Evolutionary conservation across 2,329 filamentous ascomycete genomes (phyloP), one percentile per base, ranked within the genome.

Genomic region (Aureobasidium sp.): DNA sequence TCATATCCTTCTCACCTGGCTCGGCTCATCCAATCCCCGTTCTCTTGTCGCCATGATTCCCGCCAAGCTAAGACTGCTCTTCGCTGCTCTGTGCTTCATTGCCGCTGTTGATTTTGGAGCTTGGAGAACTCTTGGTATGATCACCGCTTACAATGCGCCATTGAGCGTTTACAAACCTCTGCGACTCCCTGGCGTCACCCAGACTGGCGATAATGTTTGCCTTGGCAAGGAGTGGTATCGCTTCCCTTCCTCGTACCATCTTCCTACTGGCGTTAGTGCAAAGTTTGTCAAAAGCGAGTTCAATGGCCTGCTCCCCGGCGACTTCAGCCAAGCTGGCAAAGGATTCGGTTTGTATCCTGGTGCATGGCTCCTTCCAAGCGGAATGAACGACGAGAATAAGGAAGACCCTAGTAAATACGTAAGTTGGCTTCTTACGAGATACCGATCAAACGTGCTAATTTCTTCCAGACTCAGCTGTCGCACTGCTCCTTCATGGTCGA

Each of bases 151-250:
- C 73, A 87, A 85, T 15, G 93, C 93, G 0, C 93, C 94, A 0
- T 73, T 92, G 47, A 81, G 81, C 27, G 78, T 92, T 16, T 92
- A 91, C 71, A 72, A 80, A 39, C 85, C 86, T 1, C 78, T 97
- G 1, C 79, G 83, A 52, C 80, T 79, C 15, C 69, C 77, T 9
- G 81, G 78, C 0, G 67, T 89, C 6, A 82, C 84, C 2, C 74
- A 77, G 0, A 72, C 77, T 2, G 89, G 86, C 16, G 87, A 90
- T 65, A 86, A 81, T n/a, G 84, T 99, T 3, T 99, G 94, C 73
- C 83, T 96, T 42, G 91, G 90, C 32, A 99, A 97, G 72, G 94
- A 99, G 72, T 99, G 94, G 94, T 97, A 99, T 74, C 89, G 94
- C 39, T 97, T 97, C 71, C 93, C 94, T 1, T 93, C 89, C 0